Base-by-base conservation (phyloP, 371 early-diverging fungal genomes). In the Rozella allomycis region DNA sequence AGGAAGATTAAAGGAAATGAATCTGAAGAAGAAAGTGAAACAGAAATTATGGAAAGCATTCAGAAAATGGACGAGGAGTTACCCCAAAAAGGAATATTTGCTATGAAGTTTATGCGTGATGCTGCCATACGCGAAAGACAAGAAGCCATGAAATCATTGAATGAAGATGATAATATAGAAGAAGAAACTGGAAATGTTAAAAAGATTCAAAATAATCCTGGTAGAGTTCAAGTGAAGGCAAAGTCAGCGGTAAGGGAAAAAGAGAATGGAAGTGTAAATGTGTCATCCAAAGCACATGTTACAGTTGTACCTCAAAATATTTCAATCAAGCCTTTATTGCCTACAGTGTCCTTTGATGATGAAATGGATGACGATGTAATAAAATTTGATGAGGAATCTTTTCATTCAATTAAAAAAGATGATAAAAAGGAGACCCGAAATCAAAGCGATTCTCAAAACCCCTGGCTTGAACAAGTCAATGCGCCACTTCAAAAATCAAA, bases 31-130 rank as follows among this genome's bases (percentile, higher is more conserved):
- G 40, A 38, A 12, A 26, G 21, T 10, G 22, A 21, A 12, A 33
- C 33, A n/a, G 39, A 46, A 1, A 0, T 44, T 11, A 23, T 66
- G 27, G 52, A 38, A 30, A 40, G 12, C 28, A 11, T 30, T 28
- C 3, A 44, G 38, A n/a, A 33, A 30, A 14, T 39, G 2, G 12
- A 26, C 25, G 60, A 54, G 20, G 52, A 52, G 40, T 50, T 50
- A 25, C 68, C 72, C n/a, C 55, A 52, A 31, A 84, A 77, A 55
- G 86, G 85, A 14, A 39, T 93, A 20, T 72, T 82, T 41, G 71
- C 62, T 5, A 90, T 93, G 91, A 90, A 90, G 52, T 93, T 93
- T 43, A 93, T 93, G 93, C 78, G 81, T 40, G 28, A 47, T 16
- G 50, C 28, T 8, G 31, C 10, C 8, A 33, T 31, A 2, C 30